Percentiles rank a stretch among this genome's conserved stretches.
These are phyloP conservation scores for Plectosphaerella plurivora DNA, from an alignment of 2,329 filamentous ascomycete species.

Conservation along the genomic window DNA sequence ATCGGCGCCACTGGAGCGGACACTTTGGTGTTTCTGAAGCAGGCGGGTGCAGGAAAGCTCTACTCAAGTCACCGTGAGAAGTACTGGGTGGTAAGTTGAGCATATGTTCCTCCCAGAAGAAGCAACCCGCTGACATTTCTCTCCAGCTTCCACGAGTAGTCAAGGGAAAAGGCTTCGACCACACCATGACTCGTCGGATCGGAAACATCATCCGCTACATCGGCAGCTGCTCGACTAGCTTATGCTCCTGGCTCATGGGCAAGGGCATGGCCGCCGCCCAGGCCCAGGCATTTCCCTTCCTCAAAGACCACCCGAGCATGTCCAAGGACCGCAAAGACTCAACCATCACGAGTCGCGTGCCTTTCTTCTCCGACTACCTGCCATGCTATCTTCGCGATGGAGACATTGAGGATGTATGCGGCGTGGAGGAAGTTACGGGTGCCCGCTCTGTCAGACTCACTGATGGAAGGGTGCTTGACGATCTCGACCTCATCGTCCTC, in stretches of 20 bases:
- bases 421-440: constrained; percentile 21
- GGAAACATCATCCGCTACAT: constrained; percentile 3
- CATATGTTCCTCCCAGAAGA: not conserved
- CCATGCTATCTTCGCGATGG: constrained; percentile 20
- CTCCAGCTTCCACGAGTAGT: constrained; percentile 4
- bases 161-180: constrained; percentile 7
- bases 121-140: not conserved
- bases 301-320: constrained; percentile 7
- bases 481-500: constrained; percentile 26
- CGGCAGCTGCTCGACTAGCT: not conserved
- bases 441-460: constrained; percentile 21
- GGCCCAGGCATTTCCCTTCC: constrained; percentile 6
- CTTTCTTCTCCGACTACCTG: constrained; percentile 22
- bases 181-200: constrained; percentile 2
- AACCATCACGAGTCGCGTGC: constrained; percentile 16
- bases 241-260: not conserved
- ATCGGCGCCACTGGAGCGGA: constrained; percentile 75
- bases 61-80: constrained; percentile 8
- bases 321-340: constrained; percentile 1
- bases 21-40: constrained; percentile 22
- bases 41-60: constrained; percentile 7
- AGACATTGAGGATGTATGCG: constrained; percentile 18
- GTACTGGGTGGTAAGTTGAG: constrained; percentile 4
- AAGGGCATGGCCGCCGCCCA: not conserved
- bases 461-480: constrained; percentile 22